A percentile compares a stretch with the other conserved stretches of the same genome.
These are phyloP conservation scores for Triticum urartu DNA, from an alignment of 176 grass and related monocot species.

Conservation along the genomic window DNA sequence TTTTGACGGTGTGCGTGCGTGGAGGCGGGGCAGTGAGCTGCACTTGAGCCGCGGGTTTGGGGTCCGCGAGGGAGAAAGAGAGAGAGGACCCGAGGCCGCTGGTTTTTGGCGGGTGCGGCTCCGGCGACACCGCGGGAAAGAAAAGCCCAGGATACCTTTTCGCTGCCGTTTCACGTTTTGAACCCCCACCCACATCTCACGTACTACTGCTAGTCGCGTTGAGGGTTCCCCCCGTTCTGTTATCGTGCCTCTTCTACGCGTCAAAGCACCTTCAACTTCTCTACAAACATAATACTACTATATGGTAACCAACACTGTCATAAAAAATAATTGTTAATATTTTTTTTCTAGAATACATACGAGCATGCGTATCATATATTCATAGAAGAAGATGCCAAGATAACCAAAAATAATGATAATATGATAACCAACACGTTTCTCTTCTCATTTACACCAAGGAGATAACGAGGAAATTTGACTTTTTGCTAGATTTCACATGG, in stretches of 20 bases:
- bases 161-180: background rate
- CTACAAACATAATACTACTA: no score
- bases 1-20: background rate
- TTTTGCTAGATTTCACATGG: background rate
- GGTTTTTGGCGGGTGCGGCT: conserved; percentile 42
- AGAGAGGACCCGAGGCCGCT: background rate
- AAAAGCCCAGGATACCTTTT: background rate
- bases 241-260: background rate
- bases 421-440: no score
- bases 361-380: no score
- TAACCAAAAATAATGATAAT: no score
- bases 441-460: no score
- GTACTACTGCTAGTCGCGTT: no score
- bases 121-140: background rate
- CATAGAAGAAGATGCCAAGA: no score
- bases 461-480: background rate
- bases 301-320: no score
- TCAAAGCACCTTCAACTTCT: no score
- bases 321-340: no score
- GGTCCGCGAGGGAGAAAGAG: conserved; percentile 40
- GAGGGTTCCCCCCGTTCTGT: no score
- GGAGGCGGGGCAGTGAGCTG: conserved; percentile 7
- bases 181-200: background rate
- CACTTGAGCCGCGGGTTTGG: conserved; percentile 22
- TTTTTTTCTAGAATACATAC: no score